Conservation (phyloP, 768 basidiomycete genomes). For the Russula lepida region DNA sequence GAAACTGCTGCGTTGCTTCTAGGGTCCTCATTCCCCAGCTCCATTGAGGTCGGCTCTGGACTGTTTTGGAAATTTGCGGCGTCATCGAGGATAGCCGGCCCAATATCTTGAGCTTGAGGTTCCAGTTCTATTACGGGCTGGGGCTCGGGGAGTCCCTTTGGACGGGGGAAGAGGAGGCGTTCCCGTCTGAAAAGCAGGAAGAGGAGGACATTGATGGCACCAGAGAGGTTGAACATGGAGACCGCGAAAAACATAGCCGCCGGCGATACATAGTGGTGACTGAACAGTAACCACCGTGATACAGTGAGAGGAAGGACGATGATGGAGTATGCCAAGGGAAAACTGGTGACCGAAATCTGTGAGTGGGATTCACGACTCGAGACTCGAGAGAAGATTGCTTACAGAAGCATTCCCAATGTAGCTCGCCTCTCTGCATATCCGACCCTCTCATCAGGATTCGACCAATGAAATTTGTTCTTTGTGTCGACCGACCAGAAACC, state of each 20-base stretch:
- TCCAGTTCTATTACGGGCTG: not conserved
- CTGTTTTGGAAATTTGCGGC: not conserved
- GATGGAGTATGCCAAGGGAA: not conserved
- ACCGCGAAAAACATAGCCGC: constrained; percentile 30
- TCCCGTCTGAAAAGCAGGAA: constrained; percentile 31
- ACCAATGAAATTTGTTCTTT: constrained; percentile 29
- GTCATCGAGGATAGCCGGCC: not conserved
- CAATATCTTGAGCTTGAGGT: not conserved
- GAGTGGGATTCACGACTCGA: not conserved
- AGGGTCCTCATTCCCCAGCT: not conserved
- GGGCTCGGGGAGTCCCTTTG: not conserved
- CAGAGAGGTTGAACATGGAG: constrained; percentile 13
- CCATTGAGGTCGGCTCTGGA: not conserved
- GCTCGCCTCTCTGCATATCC: constrained; percentile 1
- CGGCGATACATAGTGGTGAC: constrained; percentile 28
- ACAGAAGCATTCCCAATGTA: constrained; percentile 26
- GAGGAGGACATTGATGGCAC: constrained; percentile 34
- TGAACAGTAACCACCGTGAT: not conserved
- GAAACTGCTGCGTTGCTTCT: not conserved
- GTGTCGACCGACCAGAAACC: constrained; percentile 21
- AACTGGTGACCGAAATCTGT: not conserved
- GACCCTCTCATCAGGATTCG: constrained; percentile 2
- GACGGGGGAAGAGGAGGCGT: constrained; percentile 27
- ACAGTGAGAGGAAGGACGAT: not conserved
- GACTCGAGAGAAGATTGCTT: not conserved